Base-by-base conservation (phyloP, 129 eudicot species). In the Kitagawia praeruptora region DNA sequence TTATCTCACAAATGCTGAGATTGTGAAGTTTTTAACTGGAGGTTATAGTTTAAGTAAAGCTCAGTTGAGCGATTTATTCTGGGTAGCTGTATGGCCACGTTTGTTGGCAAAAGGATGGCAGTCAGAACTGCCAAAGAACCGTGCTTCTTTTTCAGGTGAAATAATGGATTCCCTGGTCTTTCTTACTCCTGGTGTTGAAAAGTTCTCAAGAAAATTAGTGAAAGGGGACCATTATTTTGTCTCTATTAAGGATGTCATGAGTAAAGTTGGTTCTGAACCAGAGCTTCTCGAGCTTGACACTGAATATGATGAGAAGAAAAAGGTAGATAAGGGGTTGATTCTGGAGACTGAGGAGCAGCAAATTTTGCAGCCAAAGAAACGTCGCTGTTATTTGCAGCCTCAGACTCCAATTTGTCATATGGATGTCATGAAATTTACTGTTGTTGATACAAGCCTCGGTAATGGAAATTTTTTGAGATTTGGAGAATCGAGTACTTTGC, bases 71-170 rank as follows among this genome's bases (percentile, higher is more conserved):
- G 93, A 90, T 71, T 69, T 93, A 28, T 93, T 93, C 74, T 93
- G 96, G 96, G 96, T 88, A 83, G 98, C 98, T 0, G 96, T 93
- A 21, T 93, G 98, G 98, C 98, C 98, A 6, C 88, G 96, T 46
- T 80, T 93, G 76, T 86, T 93, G 64, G 98, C 90, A 34, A 80
- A 89, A 79, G 98, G 96, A 37, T 93, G 98, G 98, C 90, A 86
- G 42, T 88, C 97, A 0, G 91, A 83, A 82, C 84, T 85, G 69
- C 92, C 97, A 18, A 89, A 81, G 34, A 82, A 87, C 42, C 81
- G 82, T 61, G 76, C 34, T 53, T 86, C 82, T 70, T 53, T 84
- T 75, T 83, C 82, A 46, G 71, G 85, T 31, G 78, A 81, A 38
- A 88, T 80, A 38, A 88, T 80, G 69, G 64, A 80, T 67, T 77